These are phyloP conservation scores for Dichotomopilus funicola DNA, from an alignment of 2,329 filamentous ascomycete species.

Conservation along the genomic window DNA sequence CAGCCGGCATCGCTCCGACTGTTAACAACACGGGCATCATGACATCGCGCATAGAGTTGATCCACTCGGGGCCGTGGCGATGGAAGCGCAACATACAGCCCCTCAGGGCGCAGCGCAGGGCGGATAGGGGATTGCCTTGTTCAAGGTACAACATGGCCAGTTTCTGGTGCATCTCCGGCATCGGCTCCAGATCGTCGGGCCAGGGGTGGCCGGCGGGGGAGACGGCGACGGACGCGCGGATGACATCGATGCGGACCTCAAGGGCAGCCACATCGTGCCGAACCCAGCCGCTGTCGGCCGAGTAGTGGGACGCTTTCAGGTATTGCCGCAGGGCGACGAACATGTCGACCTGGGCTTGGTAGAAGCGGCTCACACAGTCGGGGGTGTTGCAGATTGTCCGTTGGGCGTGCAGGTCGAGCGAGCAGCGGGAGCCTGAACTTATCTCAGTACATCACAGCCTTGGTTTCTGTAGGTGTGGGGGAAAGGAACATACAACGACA, in stretches of 20 bases:
- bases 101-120: constrained; percentile 24
- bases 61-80: constrained; percentile 22
- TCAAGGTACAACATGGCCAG: constrained; percentile 23
- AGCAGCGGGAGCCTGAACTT: constrained; percentile 23
- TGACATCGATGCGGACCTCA: constrained; percentile 17
- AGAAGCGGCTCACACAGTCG: no score
- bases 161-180: constrained; percentile 22
- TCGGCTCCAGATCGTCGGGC: constrained; percentile 27
- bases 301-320: constrained; percentile 2
- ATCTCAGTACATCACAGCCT: neutral
- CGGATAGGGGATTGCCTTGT: constrained; percentile 17
- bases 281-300: constrained; percentile 5
- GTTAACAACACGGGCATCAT: constrained; percentile 18
- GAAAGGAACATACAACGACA: constrained; percentile 24
- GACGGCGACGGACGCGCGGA: constrained; percentile 8
- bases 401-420: constrained; percentile 13
- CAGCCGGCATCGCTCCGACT: constrained; percentile 11
- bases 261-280: constrained; percentile 16
- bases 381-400: no score
- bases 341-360: no score
- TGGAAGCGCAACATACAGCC: constrained; percentile 22
- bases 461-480: neutral
- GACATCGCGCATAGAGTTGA: constrained; percentile 24
- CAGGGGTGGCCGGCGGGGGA: constrained; percentile 19
- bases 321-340: no score